These are phyloP conservation scores for Hymenoscyphus albidus DNA, from an alignment of 2,329 filamentous ascomycete species.

Conservation along the genomic window DNA sequence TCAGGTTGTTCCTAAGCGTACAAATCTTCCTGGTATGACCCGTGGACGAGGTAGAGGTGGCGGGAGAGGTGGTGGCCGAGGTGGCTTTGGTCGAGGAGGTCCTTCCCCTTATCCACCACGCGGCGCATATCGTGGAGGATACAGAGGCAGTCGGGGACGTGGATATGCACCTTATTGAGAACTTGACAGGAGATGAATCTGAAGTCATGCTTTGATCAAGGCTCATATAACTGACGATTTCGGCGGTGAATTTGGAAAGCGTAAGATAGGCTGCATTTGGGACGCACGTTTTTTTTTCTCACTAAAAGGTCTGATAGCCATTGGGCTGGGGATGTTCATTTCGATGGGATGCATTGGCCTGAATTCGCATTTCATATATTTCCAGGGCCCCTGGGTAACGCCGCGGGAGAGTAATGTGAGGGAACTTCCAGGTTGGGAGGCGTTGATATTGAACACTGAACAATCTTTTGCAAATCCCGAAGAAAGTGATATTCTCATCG, in stretches of 20 bases:
- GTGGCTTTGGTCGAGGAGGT: slow-evolving; percentile 46
- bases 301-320: slow-evolving; percentile 8
- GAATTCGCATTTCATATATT: slow-evolving; percentile 3
- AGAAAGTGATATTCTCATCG: not conserved
- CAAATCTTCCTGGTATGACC: slow-evolving; percentile 92
- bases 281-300: slow-evolving; percentile 13
- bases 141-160: slow-evolving; percentile 53
- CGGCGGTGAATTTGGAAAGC: slow-evolving; percentile 18
- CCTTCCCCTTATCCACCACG: slow-evolving; percentile 37
- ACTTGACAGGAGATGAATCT: not conserved
- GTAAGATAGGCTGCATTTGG: slow-evolving; percentile 20
- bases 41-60: slow-evolving; percentile 62
- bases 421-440: not conserved
- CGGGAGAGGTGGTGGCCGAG: slow-evolving; percentile 46
- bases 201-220: not conserved
- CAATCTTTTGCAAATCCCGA: not conserved
- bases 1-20: slow-evolving; percentile 84
- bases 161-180: slow-evolving; percentile 62
- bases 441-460: slow-evolving; percentile 4
- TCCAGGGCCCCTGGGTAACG: slow-evolving; percentile 1
- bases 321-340: not conserved
- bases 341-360: not conserved
- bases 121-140: slow-evolving; percentile 56
- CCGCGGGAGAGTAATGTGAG: slow-evolving; percentile 5
- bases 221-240: not conserved